These are phyloP conservation scores for Arthrobotrys musiformis DNA, from an alignment of 2,329 filamentous ascomycete genomes.

Conservation along the genomic window DNA sequence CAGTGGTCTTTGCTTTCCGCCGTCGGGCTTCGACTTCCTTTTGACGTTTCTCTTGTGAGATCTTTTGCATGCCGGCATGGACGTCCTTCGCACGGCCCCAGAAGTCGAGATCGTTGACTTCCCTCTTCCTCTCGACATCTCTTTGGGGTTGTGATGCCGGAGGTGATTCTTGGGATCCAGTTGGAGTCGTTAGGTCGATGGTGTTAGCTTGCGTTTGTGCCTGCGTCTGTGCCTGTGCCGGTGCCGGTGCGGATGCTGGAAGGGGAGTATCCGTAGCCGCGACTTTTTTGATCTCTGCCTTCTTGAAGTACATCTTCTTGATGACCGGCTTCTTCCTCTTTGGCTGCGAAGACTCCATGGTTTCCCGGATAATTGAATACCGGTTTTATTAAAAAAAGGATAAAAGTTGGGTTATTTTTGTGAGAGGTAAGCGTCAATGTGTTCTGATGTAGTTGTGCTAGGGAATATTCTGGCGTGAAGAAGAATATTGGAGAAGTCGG, in stretches of 20 bases:
- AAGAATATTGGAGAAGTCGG: not conserved
- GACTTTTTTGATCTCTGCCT: not conserved
- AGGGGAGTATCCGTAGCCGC: not conserved
- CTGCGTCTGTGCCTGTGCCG: not conserved
- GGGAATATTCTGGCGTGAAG: not conserved
- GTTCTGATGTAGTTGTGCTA: not conserved
- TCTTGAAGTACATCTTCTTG: conserved; percentile 42
- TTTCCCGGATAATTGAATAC: not conserved
- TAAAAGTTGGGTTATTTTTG: no score
- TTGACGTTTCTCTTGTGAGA: conserved; percentile 18
- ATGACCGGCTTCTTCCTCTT: conserved; percentile 20
- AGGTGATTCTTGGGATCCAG: not conserved
- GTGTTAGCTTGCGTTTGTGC: not conserved
- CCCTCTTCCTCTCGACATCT: not conserved
- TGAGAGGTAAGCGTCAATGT: no score
- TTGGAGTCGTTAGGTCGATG: not conserved
- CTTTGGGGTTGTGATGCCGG: no score
- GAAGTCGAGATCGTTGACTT: conserved; percentile 37
- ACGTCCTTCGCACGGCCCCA: conserved; percentile 43
- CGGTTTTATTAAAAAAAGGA: no score
- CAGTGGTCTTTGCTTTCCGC: conserved; percentile 27
- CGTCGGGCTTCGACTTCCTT: conserved; percentile 14
- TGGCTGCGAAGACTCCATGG: conserved; percentile 24
- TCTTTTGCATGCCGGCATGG: conserved; percentile 37
- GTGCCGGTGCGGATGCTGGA: not conserved